Evolutionary conservation across 2,329 filamentous ascomycete genomes (phyloP).

Genomic region (Trichoderma hamatum): DNA sequence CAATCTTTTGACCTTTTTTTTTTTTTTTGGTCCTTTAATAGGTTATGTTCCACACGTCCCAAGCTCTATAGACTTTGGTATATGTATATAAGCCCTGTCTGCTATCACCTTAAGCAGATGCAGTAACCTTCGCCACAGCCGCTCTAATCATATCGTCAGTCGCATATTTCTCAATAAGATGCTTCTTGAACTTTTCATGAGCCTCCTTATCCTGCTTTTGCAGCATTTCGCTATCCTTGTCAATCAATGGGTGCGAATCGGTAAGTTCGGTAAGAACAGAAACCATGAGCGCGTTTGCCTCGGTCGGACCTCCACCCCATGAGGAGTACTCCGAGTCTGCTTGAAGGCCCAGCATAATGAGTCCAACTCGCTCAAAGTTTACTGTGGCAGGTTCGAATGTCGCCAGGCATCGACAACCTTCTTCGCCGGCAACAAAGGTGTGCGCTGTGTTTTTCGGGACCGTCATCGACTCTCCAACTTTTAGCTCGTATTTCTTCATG

Average conservation of each 20-base stretch:
- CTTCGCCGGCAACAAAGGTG: slow-evolving; percentile 13
- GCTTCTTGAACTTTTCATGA: background rate
- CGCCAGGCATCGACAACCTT: background rate
- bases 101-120: background rate
- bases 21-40: background rate
- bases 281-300: slow-evolving; percentile 12
- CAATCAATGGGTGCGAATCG: background rate
- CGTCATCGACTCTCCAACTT: background rate
- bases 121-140: background rate
- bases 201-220: slow-evolving; percentile 12
- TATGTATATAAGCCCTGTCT: background rate
- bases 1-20: background rate
- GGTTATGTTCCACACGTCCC: background rate
- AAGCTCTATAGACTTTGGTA: background rate
- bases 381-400: slow-evolving; percentile 10
- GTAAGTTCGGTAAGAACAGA: slow-evolving; percentile 15
- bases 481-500: background rate
- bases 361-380: background rate
- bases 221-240: background rate
- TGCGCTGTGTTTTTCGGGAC: slow-evolving; percentile 13
- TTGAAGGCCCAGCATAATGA: slow-evolving; percentile 16
- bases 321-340: slow-evolving; percentile 1
- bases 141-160: slow-evolving; percentile 12
- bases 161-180: slow-evolving; percentile 14
- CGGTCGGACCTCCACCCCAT: background rate